phyloP scores from a whole-genome alignment of 2,329 filamentous ascomycete genomes.

The Aspergillus sp. region DNA sequence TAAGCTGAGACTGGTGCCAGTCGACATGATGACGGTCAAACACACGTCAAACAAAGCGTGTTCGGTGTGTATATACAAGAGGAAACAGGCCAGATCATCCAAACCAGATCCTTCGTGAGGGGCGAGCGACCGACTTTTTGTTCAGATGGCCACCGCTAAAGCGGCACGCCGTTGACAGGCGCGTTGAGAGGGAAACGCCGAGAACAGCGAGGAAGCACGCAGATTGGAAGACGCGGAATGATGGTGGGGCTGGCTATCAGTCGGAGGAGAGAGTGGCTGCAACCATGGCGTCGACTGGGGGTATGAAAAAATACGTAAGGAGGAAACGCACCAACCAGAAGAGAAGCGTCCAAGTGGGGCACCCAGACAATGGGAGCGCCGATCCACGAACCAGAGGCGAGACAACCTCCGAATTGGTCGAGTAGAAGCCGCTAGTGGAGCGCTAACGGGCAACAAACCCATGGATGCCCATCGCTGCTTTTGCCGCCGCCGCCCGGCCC shows the following conservation, averaged over 20 bases:
- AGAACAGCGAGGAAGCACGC: slow-evolving; percentile 12
- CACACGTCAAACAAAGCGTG: no score
- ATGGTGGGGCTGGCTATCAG: slow-evolving; percentile 21
- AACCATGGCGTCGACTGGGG: slow-evolving; percentile 25
- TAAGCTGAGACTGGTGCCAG: no score
- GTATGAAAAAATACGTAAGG: slow-evolving; percentile 15
- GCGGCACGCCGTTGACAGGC: slow-evolving; percentile 29
- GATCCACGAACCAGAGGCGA: slow-evolving; percentile 19
- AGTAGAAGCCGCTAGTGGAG: slow-evolving; percentile 25
- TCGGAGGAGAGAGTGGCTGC: slow-evolving; percentile 29
- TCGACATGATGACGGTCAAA: no score
- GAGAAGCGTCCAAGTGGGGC: slow-evolving; percentile 11
- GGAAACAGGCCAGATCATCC: slow-evolving; percentile 13
- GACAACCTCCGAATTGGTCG: slow-evolving; percentile 21
- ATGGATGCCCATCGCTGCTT: slow-evolving; percentile 34
- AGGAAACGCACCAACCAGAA: slow-evolving; percentile 17
- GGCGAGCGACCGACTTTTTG: slow-evolving; percentile 27
- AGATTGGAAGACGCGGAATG: slow-evolving; percentile 25
- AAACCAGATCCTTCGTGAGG: slow-evolving; percentile 1
- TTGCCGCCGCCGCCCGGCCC: slow-evolving; percentile 35
- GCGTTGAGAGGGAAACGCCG: slow-evolving; percentile 27
- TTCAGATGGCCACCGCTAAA: slow-evolving; percentile 33
- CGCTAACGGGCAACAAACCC: slow-evolving; percentile 18
- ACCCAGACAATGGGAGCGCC: slow-evolving; percentile 13
- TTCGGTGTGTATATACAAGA: no score